Percentiles rank a stretch among this genome's conserved stretches.
These are phyloP conservation scores for Pleurotus citrinopileatus DNA, from an alignment of 768 basidiomycete species.

Conservation along the genomic window DNA sequence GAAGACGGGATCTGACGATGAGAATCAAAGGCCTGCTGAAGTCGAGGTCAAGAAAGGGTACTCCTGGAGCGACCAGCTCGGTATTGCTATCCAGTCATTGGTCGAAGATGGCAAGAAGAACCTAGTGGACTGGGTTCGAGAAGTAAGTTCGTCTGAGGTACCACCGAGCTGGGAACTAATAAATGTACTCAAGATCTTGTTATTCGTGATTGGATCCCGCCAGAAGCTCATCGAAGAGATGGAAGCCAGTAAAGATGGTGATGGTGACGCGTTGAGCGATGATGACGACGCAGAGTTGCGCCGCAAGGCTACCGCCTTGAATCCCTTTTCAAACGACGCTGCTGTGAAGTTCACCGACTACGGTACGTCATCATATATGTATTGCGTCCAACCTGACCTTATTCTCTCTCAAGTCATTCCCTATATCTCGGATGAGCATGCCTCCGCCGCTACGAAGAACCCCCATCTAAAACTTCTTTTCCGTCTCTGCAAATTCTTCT, in stretches of 20 bases:
- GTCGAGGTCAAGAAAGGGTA: constrained; percentile 85
- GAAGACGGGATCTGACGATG: constrained; percentile 36
- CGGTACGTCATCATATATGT: constrained; percentile 43
- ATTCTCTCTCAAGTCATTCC: constrained; percentile 58
- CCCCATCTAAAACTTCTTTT: constrained; percentile 82
- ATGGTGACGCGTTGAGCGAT: constrained; percentile 24
- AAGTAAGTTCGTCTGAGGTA: constrained; percentile 47
- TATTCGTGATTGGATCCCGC: constrained; percentile 56
- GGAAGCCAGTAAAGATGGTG: constrained; percentile 39
- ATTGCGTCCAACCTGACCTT: background rate
- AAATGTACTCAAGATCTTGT: constrained; percentile 48
- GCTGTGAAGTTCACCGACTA: constrained; percentile 70
- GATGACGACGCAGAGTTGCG: constrained; percentile 23
- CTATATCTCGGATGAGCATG: constrained; percentile 70
- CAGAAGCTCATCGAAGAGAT: constrained; percentile 59
- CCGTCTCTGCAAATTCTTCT: constrained; percentile 70
- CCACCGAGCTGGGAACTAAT: constrained; percentile 4
- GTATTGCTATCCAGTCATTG: constrained; percentile 76
- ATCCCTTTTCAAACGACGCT: constrained; percentile 66
- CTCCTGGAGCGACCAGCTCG: constrained; percentile 87
- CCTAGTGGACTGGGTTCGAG: constrained; percentile 77
- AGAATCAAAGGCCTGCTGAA: constrained; percentile 51
- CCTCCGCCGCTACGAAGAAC: constrained; percentile 74
- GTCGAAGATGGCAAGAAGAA: constrained; percentile 60
- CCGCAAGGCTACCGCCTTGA: constrained; percentile 17